Percentiles rank a stretch among this genome's conserved stretches.
Conservation (phyloP, 306 rosid species). For the Canavalia gladiata region DNA sequence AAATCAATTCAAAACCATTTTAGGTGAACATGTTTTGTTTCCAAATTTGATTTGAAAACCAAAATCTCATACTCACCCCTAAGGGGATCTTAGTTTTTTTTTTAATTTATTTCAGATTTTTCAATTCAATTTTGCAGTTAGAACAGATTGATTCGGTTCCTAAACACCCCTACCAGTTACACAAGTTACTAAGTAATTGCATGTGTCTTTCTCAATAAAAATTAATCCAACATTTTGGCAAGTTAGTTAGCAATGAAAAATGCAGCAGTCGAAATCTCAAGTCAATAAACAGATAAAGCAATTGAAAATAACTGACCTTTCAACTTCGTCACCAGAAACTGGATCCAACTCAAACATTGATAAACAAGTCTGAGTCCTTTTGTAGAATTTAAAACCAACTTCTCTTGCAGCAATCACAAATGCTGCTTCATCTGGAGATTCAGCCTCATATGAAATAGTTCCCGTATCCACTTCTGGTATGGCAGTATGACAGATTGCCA, state of each 20-base stretch:
- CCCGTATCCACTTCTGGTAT: conserved; percentile 83
- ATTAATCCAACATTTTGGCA: conserved; percentile 21
- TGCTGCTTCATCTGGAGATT: conserved; percentile 97
- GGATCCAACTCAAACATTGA: conserved; percentile 52
- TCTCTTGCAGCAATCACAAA: conserved; percentile 95
- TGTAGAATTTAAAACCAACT: conserved; percentile 82
- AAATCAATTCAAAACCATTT: too few species aligned
- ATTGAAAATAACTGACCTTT: conserved; percentile 45
- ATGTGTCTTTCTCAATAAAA: conserved; percentile 17
- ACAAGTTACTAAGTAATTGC: background rate
- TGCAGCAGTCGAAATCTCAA: conserved; percentile 24
- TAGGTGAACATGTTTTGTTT: too few species aligned
- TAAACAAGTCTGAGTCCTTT: conserved; percentile 77
- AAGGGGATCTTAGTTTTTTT: too few species aligned
- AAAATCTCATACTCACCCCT: too few species aligned
- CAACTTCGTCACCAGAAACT: conserved; percentile 47
- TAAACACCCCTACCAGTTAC: too few species aligned
- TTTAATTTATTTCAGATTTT: too few species aligned
- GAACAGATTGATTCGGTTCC: too few species aligned
- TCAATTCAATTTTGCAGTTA: too few species aligned
- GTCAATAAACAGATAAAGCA: conserved; percentile 26
- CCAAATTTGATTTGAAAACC: too few species aligned
- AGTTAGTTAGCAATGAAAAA: conserved; percentile 19
- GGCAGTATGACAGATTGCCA: conserved; percentile 92
- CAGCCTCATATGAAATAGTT: conserved; percentile 82